A percentile compares a stretch with the other conserved stretches of the same genome.
These are phyloP conservation scores for Pyrenochaeta sp. DNA, from an alignment of 2,329 filamentous ascomycete genomes.

Conservation along the genomic window DNA sequence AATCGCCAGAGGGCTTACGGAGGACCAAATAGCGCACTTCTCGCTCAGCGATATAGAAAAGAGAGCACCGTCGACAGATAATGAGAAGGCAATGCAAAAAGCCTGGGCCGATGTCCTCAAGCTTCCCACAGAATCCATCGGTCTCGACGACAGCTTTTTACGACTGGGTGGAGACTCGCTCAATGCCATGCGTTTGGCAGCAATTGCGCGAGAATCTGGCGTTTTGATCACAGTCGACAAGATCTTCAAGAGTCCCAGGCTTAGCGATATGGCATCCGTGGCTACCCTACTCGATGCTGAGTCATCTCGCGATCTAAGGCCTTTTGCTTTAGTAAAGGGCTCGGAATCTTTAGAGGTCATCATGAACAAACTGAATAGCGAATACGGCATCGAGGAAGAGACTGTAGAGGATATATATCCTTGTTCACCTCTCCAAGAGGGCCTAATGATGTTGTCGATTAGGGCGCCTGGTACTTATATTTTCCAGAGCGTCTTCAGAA, in stretches of 20 bases:
- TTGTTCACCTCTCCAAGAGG: constrained; percentile 64
- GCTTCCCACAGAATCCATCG: constrained; percentile 7
- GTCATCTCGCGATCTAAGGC: too few relatives aligned
- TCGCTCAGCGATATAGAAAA: too few relatives aligned
- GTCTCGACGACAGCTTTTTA: constrained; percentile 27
- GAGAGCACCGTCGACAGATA: too few relatives aligned
- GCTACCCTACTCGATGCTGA: too few relatives aligned
- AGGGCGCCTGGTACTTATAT: constrained; percentile 61
- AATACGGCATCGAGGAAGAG: neutral
- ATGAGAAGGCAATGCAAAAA: neutral
- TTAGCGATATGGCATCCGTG: neutral
- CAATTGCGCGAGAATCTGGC: constrained; percentile 12
- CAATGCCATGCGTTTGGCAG: constrained; percentile 27
- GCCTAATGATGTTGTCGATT: constrained; percentile 62
- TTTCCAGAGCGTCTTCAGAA: neutral
- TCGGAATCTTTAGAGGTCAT: neutral
- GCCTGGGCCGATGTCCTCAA: constrained; percentile 10
- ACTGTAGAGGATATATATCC: constrained; percentile 61
- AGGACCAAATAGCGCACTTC: too few relatives aligned
- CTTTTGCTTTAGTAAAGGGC: neutral
- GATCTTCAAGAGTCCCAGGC: constrained; percentile 24
- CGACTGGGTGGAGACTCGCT: constrained; percentile 32
- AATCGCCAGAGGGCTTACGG: neutral
- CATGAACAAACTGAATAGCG: neutral
- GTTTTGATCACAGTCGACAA: constrained; percentile 21